Evolutionary conservation across 2,329 filamentous ascomycete species (phyloP).

Genomic region (Dryadomyces quercivorus): DNA sequence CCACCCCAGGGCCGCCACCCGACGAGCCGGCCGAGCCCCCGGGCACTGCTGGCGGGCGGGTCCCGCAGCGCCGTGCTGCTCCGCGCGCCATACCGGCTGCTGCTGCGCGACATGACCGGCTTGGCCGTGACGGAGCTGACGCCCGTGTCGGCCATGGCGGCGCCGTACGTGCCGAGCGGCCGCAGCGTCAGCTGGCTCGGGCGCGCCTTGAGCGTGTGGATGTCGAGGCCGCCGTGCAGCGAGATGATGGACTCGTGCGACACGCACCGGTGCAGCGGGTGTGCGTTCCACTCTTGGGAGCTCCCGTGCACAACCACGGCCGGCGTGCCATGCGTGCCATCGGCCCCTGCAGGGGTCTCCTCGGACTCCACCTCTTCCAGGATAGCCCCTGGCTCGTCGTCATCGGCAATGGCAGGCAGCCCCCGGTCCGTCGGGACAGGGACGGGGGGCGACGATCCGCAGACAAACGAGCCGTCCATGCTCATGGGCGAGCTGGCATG

Average conservation of each 20-base stretch:
- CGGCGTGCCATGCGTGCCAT: too few species aligned
- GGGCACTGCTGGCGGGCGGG: constrained; percentile 23
- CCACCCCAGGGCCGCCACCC: constrained; percentile 31
- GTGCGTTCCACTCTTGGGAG: background rate
- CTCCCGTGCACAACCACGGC: background rate
- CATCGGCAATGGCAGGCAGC: background rate
- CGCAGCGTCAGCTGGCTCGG: constrained; percentile 61
- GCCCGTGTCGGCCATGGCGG: constrained; percentile 39
- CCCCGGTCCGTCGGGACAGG: background rate
- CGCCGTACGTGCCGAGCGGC: constrained; percentile 29
- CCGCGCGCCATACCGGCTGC: constrained; percentile 24
- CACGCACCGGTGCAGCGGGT: constrained; percentile 45
- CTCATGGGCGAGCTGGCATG: constrained; percentile 33
- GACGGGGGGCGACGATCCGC: background rate
- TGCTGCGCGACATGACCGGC: constrained; percentile 37
- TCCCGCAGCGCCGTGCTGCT: constrained; percentile 49
- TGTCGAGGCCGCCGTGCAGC: constrained; percentile 76
- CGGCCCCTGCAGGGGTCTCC: background rate
- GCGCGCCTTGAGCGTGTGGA: constrained; percentile 65
- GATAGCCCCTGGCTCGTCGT: background rate
- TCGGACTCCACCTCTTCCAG: background rate
- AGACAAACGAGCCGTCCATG: constrained; percentile 1
- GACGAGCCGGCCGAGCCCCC: constrained; percentile 16
- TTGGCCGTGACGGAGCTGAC: constrained; percentile 47
- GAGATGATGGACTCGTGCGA: constrained; percentile 90